Evolutionary conservation across 768 basidiomycete species (phyloP), one percentile per base, ranked within the genome.

Genomic region (Gymnopilus dilepis): DNA sequence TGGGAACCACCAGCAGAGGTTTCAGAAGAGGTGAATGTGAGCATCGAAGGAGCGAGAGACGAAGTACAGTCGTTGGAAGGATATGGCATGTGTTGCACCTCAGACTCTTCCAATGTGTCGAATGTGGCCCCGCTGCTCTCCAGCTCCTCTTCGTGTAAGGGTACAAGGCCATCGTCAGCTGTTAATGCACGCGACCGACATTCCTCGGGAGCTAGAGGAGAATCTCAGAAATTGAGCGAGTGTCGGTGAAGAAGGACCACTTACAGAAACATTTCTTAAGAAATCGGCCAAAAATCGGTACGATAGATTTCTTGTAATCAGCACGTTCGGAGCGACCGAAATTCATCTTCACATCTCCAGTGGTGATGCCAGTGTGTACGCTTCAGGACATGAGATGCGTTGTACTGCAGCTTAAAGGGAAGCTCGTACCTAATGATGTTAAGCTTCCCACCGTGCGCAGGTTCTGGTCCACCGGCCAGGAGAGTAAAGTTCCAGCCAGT

Each of bases 281-380:
- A 41, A 53, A 60, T 1, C 15, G 15, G 5, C 59, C 59, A 31
- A 53, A 60, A 11, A 60, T 26, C 13, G 62, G 62, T 5, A 64
- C 31, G n/a, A 64, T 31, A 15, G 28, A 19, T 22, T 43, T 43
- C 41, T 57, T 57, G 28, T 43, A 57, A 13, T 28, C 2, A 4
- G 9, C 26, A 17, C 42, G 58, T 51, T 60, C 51, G 3, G 34
- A 2, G 7, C 45, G 43, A 13, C 62, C 62, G 21, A 64, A 60
- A 17, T 59, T 64, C 50, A 64, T 55, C 12, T 64, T 64, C 8
- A 60, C 37, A 11, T 48, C 47, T 17, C 62, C 62, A 30, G 52
- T 15, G 6, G 58, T 64, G n/a, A 31, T 12, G 17, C 62, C 62
- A 21, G 62, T 60, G 37, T 64, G 62, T 34, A 59, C 24, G n/a